phyloP scores from a whole-genome alignment of 2,329 filamentous ascomycete species.

The Leptographium radiaticola region DNA sequence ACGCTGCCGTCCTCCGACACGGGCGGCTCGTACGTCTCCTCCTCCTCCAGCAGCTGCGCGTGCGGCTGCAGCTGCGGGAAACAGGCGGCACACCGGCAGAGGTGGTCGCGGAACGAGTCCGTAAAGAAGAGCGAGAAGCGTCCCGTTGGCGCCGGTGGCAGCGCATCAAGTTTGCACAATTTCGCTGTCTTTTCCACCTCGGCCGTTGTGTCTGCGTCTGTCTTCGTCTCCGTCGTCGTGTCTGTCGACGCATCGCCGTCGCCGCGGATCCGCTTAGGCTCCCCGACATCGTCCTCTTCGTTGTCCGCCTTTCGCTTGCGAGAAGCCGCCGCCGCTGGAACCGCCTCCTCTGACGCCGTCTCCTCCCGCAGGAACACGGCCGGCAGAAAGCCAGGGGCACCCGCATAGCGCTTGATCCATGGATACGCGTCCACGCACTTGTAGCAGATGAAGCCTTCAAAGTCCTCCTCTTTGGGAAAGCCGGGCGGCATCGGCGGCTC shows the following conservation, averaged over 20 bases:
- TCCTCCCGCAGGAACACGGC: constrained; percentile 43
- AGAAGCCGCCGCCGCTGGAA: constrained; percentile 13
- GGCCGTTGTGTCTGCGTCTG: constrained; percentile 2
- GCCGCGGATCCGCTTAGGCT: constrained; percentile 33
- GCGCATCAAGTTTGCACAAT: constrained; percentile 48
- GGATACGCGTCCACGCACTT: constrained; percentile 80
- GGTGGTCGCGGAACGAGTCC: constrained; percentile 61
- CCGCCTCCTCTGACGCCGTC: background rate
- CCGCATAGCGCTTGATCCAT: constrained; percentile 85
- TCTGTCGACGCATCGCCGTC: background rate
- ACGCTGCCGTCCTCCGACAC: constrained; percentile 54
- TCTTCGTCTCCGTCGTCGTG: constrained; percentile 6
- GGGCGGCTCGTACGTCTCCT: constrained; percentile 87
- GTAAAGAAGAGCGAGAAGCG: constrained; percentile 74
- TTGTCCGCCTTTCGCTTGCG: constrained; percentile 59
- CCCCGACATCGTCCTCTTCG: constrained; percentile 24
- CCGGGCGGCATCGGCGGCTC: constrained; percentile 63
- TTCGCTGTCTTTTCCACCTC: no score
- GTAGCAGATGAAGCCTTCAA: constrained; percentile 85
- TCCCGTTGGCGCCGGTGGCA: constrained; percentile 42
- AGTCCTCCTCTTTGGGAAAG: constrained; percentile 80
- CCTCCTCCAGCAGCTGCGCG: constrained; percentile 79
- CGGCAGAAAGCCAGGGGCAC: constrained; percentile 63
- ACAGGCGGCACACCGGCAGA: constrained; percentile 77
- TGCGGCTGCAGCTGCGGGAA: constrained; percentile 59